These are phyloP conservation scores for Mortierella claussenii DNA, from an alignment of 192 early-diverging fungal species.

Conservation along the genomic window DNA sequence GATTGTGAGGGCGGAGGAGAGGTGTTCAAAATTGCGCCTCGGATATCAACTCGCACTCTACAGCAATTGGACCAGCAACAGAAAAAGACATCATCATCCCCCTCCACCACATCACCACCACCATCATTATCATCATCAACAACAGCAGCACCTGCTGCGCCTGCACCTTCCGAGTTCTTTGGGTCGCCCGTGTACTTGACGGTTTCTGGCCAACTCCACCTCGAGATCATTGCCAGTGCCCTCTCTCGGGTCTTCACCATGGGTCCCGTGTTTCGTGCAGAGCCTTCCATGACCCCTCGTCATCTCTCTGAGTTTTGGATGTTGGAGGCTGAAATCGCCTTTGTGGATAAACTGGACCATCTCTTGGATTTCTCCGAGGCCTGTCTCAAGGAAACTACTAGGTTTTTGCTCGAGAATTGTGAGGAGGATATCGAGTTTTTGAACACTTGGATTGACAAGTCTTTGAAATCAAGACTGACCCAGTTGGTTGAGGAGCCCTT, in stretches of 20 bases:
- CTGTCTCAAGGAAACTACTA: constrained; percentile 65
- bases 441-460: constrained; percentile 64
- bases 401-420: constrained; percentile 64
- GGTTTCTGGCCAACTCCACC: constrained; percentile 89
- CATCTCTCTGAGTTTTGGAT: constrained; percentile 97
- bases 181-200: constrained; percentile 78
- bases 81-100: not conserved
- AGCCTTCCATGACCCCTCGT: constrained; percentile 80
- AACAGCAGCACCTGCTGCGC: constrained; percentile 14
- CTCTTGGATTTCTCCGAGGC: constrained; percentile 79
- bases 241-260: constrained; percentile 84
- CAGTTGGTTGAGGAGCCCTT: constrained; percentile 63
- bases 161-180: constrained; percentile 73
- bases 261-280: constrained; percentile 86
- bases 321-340: constrained; percentile 89
- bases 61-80: constrained; percentile 10
- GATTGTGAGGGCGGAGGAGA: constrained; percentile 95
- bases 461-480: constrained; percentile 52
- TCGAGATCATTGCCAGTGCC: constrained; percentile 77
- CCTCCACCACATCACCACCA: too few species aligned
- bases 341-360: constrained; percentile 68
- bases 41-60: constrained; percentile 42
- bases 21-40: constrained; percentile 71
- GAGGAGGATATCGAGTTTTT: constrained; percentile 70
- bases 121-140: too few species aligned